Base-by-base conservation (phyloP, 2,329 filamentous ascomycete genomes). In the Diaporthe caulivora region DNA sequence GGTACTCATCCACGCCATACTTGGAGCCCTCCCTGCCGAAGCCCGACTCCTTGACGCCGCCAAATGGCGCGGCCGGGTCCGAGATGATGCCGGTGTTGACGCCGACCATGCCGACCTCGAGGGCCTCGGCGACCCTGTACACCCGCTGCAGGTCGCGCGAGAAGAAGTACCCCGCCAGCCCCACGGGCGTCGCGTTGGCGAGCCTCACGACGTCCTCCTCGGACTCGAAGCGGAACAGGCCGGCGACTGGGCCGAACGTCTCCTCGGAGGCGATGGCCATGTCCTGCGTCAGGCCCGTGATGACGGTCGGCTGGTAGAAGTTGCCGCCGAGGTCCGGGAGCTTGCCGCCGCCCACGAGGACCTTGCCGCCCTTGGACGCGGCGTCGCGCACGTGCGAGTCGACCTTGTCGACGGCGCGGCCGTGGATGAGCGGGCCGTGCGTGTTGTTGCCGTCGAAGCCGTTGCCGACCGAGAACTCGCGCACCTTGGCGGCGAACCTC, bases 91-190 rank as follows among this genome's bases (percentile, higher is more conserved):
- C 94, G 0, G 93, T 95, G 83, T 96, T 96, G 74, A 95, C 91
- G 71, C 94, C 94, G 1, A 97, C 90, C 95, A 97, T 97, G 70
- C 94, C 95, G 1, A 96, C 93, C 81, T 97, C 93, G 51, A 97
- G 84, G 21, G 88, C 87, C 83, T 94, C 92, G 0, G 91, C 90
- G 0, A 94, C 88, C 62, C 92, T 86, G 77, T 86, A 84, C 37
- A 90, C 87, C 9, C 92, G 84, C 79, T 88, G 85, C 17, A 93
- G 75, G 78, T 93, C 89, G 65, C 85, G 83, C 8, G 90, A 95
- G 87, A 94, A 98, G 86, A 99, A 98, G 85, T 98, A 98, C 0
- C 94, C 96, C 0, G 96, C 97, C 47, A 99, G 88, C 1, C 97
- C 97, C 49, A 98, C 95, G 69, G 96, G 92, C 1, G 94, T 87